Evolutionary conservation across 768 basidiomycete genomes (phyloP).

Genomic region (Hypholoma fasciculare): DNA sequence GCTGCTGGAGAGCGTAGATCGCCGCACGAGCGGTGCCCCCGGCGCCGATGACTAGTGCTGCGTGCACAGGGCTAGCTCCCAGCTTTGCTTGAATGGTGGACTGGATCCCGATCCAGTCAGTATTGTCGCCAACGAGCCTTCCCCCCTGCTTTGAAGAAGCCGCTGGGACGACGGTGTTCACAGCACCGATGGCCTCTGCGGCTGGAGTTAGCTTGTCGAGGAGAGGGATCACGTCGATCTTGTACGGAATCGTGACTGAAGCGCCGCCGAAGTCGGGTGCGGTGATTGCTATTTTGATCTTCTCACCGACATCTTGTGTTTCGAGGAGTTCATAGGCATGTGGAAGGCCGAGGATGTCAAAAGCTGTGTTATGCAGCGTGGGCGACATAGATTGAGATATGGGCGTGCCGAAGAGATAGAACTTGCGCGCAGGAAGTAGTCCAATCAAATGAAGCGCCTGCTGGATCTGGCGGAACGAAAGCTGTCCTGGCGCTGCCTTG

Average conservation of each 20-base stretch:
- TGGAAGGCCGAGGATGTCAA: constrained; percentile 78
- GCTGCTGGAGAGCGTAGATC: constrained; percentile 78
- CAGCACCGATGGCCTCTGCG: constrained; percentile 87
- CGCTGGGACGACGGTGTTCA: constrained; percentile 71
- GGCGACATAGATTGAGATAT: constrained; percentile 92
- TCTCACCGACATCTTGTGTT: constrained; percentile 62
- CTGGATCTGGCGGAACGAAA: constrained; percentile 87
- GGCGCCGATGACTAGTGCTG: constrained; percentile 88
- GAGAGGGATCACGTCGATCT: constrained; percentile 84
- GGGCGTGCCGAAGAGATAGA: constrained; percentile 89
- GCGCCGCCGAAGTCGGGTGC: constrained; percentile 88
- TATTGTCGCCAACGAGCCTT: constrained; percentile 87
- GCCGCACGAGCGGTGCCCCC: constrained; percentile 96
- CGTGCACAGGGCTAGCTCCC: constrained; percentile 36
- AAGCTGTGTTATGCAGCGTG: constrained; percentile 89
- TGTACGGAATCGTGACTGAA: constrained; percentile 95
- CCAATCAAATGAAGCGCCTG: constrained; percentile 80
- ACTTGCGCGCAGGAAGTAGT: constrained; percentile 67
- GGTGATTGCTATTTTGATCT: constrained; percentile 61
- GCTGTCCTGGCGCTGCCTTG: constrained; percentile 91
- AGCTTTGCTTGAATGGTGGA: constrained; percentile 49
- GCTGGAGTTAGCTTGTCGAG: constrained; percentile 80
- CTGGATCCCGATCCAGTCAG: constrained; percentile 91
- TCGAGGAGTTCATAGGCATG: constrained; percentile 82
- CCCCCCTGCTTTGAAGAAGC: constrained; percentile 52